Evolutionary conservation across 2,329 filamentous ascomycete genomes (phyloP).

Genomic region (Colletotrichum godetiae): DNA sequence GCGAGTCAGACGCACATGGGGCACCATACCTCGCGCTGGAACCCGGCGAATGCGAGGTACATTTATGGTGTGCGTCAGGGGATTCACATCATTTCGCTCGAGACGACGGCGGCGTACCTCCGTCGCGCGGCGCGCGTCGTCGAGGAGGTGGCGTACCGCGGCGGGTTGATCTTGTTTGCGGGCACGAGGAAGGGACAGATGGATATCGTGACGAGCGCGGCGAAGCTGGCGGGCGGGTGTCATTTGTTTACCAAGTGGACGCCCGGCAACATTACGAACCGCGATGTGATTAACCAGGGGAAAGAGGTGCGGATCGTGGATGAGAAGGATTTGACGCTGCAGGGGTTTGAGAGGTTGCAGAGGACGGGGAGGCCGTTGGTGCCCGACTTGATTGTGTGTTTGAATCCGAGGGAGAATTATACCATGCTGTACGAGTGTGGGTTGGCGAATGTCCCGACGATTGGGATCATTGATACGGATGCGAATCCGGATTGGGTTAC

Average conservation of each 20-base stretch:
- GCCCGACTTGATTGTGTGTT: slow-evolving; percentile 90
- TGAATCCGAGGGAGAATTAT: slow-evolving; percentile 95
- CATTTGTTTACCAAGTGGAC: slow-evolving; percentile 96
- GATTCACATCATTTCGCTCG: slow-evolving; percentile 93
- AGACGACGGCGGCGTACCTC: slow-evolving; percentile 88
- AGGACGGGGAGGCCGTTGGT: slow-evolving; percentile 74
- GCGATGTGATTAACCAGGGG: slow-evolving; percentile 83
- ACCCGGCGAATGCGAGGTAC: slow-evolving; percentile 92
- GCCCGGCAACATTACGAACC: slow-evolving; percentile 91
- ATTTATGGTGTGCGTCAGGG: slow-evolving; percentile 91
- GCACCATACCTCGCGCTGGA: slow-evolving; percentile 92
- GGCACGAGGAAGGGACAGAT: slow-evolving; percentile 88
- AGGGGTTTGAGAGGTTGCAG: slow-evolving; percentile 75
- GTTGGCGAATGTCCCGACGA: slow-evolving; percentile 88
- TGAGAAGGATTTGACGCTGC: slow-evolving; percentile 70
- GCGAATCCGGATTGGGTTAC: slow-evolving; percentile 93
- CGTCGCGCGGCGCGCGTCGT: slow-evolving; percentile 95
- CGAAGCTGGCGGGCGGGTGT: slow-evolving; percentile 80
- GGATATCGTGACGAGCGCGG: slow-evolving; percentile 82
- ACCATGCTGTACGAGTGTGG: slow-evolving; percentile 92
- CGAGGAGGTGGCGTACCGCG: slow-evolving; percentile 83
- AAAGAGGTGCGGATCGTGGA: slow-evolving; percentile 82
- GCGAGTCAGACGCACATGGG: slow-evolving; percentile 90
- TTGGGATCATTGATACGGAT: slow-evolving; percentile 95
- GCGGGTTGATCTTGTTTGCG: slow-evolving; percentile 89